Base-by-base conservation (phyloP, 257 asterid species). In the Scutellaria baicalensis region DNA sequence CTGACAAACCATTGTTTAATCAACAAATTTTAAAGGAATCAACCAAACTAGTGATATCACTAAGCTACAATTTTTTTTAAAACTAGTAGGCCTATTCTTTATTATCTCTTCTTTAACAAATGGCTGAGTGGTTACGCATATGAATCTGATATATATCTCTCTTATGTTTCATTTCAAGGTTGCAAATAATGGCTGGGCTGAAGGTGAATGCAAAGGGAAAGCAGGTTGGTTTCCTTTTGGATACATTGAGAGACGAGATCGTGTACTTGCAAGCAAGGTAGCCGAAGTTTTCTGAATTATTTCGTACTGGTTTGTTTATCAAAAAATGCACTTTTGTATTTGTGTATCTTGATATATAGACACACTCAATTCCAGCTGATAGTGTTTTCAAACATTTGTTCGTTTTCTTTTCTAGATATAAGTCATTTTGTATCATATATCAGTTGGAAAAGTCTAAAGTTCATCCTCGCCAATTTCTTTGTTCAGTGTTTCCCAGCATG, bases 161-260 rank as follows among this genome's bases (percentile, higher is more conserved):
- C 38, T 23, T 66, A n/a, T 73, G 52, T 52, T 70, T 68, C 27
- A 49, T 68, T 18, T 60, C 64, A 81, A 91, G 99, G 96, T 93
- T 73, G 83, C 96, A 60, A 90, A 80, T 76, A 90, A 87, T 76
- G 97, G 98, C 23, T 93, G 98, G 98, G 98, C 97, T 49, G 99
- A 93, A 86, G 99, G 99, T 75, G 99, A 93, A 77, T 89, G 96
- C 90, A 91, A 86, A 77, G 99, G 97, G 12, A 91, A 79, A 80
- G 96, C 99, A 48, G 99, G 99, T 54, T 93, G 98, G 98, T 93
- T 93, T 75, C 98, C 98, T 62, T 91, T 83, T 63, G 95, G 84
- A 52, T 91, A 89, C 75, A 68, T 93, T 54, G 97, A 93, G 82
- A 85, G 88, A 80, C 88, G 96, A 63, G 96, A 93, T 3, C 97